Conservation (phyloP, 768 basidiomycete genomes). For the Hericium erinaceus region DNA sequence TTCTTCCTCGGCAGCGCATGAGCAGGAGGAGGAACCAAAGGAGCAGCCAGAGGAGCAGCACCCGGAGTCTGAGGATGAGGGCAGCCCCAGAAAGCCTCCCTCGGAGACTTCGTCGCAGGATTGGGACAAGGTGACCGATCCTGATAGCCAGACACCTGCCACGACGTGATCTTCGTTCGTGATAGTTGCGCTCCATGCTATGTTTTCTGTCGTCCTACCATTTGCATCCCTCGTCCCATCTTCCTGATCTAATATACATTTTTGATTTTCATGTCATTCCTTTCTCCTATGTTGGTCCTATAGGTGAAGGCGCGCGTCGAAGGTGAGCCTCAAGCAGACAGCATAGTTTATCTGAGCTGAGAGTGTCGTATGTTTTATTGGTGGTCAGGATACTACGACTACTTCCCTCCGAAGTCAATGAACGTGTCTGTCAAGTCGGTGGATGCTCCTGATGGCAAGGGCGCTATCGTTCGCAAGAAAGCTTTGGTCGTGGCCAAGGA, state of each 20-base stretch:
- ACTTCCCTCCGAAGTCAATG: conserved; percentile 65
- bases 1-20: conserved; percentile 30
- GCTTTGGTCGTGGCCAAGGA: conserved; percentile 54
- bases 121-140: conserved; percentile 82
- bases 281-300: conserved; percentile 11
- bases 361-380: conserved; percentile 14
- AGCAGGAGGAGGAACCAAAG: conserved; percentile 20
- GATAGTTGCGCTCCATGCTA: conserved; percentile 1
- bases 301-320: conserved; percentile 61
- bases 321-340: conserved; percentile 48
- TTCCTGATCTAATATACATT: conserved; percentile 49
- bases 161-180: conserved; percentile 19
- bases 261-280: conserved; percentile 24
- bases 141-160: conserved; percentile 46
- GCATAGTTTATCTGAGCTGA: conserved; percentile 13
- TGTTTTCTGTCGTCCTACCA: conserved; percentile 19
- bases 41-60: too few relatives aligned
- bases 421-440: conserved; percentile 51
- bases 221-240: background rate
- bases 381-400: conserved; percentile 59
- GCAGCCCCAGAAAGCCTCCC: conserved; percentile 59
- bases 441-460: conserved; percentile 18
- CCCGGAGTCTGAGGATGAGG: conserved; percentile 42
- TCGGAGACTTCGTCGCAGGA: conserved; percentile 86
- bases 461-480: conserved; percentile 32